Conservation (phyloP, 2,329 filamentous ascomycete genomes). For the Epichloe festucae region DNA sequence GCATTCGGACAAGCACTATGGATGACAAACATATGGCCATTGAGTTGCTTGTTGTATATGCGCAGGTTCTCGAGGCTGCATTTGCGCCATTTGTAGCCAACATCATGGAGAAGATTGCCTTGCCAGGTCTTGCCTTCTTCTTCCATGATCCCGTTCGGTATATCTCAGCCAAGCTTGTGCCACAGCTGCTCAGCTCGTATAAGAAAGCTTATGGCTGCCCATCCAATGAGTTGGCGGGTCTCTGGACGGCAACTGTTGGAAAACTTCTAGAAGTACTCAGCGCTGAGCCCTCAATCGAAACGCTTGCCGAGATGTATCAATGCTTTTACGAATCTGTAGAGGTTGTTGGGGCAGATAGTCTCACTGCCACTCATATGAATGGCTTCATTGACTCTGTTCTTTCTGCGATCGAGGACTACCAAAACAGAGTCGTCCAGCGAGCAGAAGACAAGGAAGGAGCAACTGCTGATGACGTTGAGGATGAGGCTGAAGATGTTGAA, state of each 20-base stretch:
- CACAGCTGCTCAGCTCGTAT: slow-evolving; percentile 83
- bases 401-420: slow-evolving; percentile 84
- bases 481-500: slow-evolving; percentile 73
- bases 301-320: slow-evolving; percentile 96
- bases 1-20: slow-evolving; percentile 90
- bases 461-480: slow-evolving; percentile 78
- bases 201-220: slow-evolving; percentile 79
- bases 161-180: slow-evolving; percentile 87
- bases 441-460: slow-evolving; percentile 63
- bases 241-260: slow-evolving; percentile 77
- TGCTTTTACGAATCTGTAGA: slow-evolving; percentile 99
- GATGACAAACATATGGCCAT: slow-evolving; percentile 99
- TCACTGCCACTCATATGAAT: slow-evolving; percentile 67
- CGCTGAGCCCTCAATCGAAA: slow-evolving; percentile 90
- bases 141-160: slow-evolving; percentile 97
- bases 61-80: slow-evolving; percentile 81
- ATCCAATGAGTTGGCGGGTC: slow-evolving; percentile 63
- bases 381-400: slow-evolving; percentile 78
- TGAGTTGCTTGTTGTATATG: slow-evolving; percentile 92
- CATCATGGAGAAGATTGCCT: slow-evolving; percentile 91
- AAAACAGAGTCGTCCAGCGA: slow-evolving; percentile 69
- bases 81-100: slow-evolving; percentile 87
- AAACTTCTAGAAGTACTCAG: slow-evolving; percentile 89
- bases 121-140: slow-evolving; percentile 92
- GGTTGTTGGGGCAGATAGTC: slow-evolving; percentile 74